Conservation (phyloP, 2,329 filamentous ascomycete genomes). For the Paracorniculantispora psalliotae region DNA sequence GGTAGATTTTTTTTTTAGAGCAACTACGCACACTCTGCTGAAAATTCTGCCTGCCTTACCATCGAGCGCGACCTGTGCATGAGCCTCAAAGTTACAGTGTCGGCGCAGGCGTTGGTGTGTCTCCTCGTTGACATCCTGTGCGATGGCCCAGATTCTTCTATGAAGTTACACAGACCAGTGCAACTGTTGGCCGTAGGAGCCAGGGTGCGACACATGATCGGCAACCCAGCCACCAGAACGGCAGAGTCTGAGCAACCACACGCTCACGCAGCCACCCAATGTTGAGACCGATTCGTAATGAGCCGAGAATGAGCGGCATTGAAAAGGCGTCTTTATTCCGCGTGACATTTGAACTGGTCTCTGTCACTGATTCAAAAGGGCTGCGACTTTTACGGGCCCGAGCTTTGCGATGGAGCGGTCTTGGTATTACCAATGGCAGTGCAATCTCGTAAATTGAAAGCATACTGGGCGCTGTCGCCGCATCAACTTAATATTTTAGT, state of each 20-base stretch:
- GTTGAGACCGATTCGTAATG: background rate
- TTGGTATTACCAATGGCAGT: background rate
- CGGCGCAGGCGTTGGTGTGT: background rate
- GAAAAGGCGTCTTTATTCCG: background rate
- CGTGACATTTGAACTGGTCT: background rate
- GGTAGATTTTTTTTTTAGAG: background rate
- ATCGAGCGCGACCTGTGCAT: background rate
- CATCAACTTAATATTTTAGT: background rate
- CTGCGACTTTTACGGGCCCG: background rate
- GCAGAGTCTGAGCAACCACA: background rate
- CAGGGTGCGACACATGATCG: background rate
- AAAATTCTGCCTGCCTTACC: background rate
- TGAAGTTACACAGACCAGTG: background rate
- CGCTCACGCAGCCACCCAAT: background rate
- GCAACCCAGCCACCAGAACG: background rate
- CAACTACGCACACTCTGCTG: background rate
- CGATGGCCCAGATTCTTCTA: background rate
- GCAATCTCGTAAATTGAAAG: background rate
- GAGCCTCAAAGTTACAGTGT: background rate
- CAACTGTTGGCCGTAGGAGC: background rate
- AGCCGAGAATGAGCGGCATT: background rate
- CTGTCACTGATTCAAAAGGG: background rate
- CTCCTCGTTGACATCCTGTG: background rate
- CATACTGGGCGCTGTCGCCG: background rate
- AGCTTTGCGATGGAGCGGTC: background rate